Evolutionary conservation across 1,139 yeast genomes (phyloP).

Genomic region (Saccharomycopsis crataegensis): DNA sequence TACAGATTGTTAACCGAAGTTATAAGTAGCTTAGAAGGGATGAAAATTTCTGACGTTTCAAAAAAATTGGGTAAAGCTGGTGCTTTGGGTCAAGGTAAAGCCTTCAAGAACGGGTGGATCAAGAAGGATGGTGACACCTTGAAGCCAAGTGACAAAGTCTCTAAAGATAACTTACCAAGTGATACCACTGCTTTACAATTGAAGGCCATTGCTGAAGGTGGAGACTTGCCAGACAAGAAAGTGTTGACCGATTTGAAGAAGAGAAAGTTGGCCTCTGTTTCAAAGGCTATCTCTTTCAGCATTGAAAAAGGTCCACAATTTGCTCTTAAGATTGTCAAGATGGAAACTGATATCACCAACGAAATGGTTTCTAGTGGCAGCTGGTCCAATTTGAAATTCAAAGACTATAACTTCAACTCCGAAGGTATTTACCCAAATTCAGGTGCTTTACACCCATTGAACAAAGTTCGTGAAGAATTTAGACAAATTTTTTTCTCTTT

Average conservation of each 20-base stretch:
- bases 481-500: slow-evolving; percentile 94
- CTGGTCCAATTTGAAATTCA: slow-evolving; percentile 82
- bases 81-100: slow-evolving; percentile 91
- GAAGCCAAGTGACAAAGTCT: slow-evolving; percentile 44
- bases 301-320: slow-evolving; percentile 80
- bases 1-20: slow-evolving; percentile 73
- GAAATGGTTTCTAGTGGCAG: slow-evolving; percentile 80
- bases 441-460: slow-evolving; percentile 95
- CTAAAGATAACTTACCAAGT: slow-evolving; percentile 38
- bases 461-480: slow-evolving; percentile 94
- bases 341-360: slow-evolving; percentile 89
- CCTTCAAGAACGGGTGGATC: slow-evolving; percentile 98
- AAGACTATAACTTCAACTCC: slow-evolving; percentile 92
- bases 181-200: slow-evolving; percentile 67
- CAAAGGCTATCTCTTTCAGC: slow-evolving; percentile 68
- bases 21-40: slow-evolving; percentile 64
- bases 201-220: slow-evolving; percentile 49
- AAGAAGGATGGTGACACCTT: slow-evolving; percentile 74
- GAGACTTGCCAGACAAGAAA: slow-evolving; percentile 48
- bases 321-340: slow-evolving; percentile 67
- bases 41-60: slow-evolving; percentile 76
- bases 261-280: slow-evolving; percentile 73
- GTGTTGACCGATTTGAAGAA: slow-evolving; percentile 82
- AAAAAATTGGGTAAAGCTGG: slow-evolving; percentile 75
- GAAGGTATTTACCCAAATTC: slow-evolving; percentile 83